These are phyloP conservation scores for Fragosphaeria purpurea DNA, from an alignment of 2,329 filamentous ascomycete species.

Conservation along the genomic window DNA sequence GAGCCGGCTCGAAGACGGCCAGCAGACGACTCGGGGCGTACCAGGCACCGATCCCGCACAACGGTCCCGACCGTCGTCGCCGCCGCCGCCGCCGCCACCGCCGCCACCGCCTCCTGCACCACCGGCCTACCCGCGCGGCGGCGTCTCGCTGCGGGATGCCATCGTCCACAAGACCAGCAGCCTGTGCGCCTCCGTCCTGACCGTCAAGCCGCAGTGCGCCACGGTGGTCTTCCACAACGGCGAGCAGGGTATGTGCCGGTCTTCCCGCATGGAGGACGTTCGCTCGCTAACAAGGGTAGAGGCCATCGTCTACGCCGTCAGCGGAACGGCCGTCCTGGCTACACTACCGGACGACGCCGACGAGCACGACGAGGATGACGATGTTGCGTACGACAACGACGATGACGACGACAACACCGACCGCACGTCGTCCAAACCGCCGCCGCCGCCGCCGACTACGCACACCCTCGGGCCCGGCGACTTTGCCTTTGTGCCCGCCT, in stretches of 20 bases:
- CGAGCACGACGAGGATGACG: slow-evolving; percentile 39
- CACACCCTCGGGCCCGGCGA: slow-evolving; percentile 53
- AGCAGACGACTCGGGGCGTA: not conserved
- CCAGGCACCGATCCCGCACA: not conserved
- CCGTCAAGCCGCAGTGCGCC: slow-evolving; percentile 50
- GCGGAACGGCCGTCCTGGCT: slow-evolving; percentile 51
- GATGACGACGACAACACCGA: slow-evolving; percentile 28
- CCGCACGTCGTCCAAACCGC: slow-evolving; percentile 27
- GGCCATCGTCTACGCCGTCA: slow-evolving; percentile 56
- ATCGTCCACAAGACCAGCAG: slow-evolving; percentile 53
- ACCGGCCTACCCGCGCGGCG: not conserved
- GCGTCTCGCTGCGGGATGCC: slow-evolving; percentile 31
- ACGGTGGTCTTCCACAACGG: slow-evolving; percentile 61
- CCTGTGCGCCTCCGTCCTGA: slow-evolving; percentile 60
- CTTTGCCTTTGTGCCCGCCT: slow-evolving; percentile 60
- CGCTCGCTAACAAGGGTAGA: slow-evolving; percentile 30
- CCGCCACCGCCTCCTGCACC: not conserved
- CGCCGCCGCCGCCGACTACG: slow-evolving; percentile 37
- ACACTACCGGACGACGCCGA: slow-evolving; percentile 38
- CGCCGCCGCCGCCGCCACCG: not conserved
- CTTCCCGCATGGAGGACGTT: too few relatives aligned
- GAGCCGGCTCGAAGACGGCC: not conserved
- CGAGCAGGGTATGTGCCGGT: slow-evolving; percentile 42
- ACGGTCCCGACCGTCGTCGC: not conserved
- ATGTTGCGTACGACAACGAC: slow-evolving; percentile 29